Conservation (phyloP, 2,329 filamentous ascomycete species). For the Ceratocystis huliohia region DNA sequence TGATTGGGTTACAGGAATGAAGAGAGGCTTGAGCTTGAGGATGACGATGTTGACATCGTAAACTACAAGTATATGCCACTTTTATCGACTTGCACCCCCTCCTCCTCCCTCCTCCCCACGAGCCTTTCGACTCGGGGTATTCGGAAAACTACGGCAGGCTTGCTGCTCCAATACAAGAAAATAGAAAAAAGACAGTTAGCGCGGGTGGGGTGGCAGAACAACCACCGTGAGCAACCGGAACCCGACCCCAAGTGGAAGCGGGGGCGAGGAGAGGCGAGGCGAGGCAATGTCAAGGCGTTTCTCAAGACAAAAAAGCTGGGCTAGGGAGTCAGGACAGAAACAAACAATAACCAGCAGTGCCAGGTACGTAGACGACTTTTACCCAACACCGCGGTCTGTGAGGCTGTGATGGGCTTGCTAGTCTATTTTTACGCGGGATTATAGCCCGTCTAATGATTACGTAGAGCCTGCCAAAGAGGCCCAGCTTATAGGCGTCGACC, state of each 20-base stretch:
- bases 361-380: too few relatives aligned
- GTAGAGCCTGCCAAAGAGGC: not conserved
- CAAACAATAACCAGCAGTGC: not conserved
- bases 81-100: not conserved
- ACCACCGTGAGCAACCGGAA: not conserved
- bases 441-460: not conserved
- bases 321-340: not conserved
- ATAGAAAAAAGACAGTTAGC: not conserved
- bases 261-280: not conserved
- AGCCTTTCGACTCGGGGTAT: not conserved
- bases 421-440: constrained; percentile 8
- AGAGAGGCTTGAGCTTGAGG: not conserved
- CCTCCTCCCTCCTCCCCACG: not conserved
- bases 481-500: not conserved
- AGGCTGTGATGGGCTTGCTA: not conserved
- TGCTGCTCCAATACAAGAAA: not conserved
- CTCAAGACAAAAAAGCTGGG: not conserved
- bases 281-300: not conserved
- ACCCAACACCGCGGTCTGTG: not conserved
- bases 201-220: not conserved
- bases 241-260: not conserved
- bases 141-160: not conserved
- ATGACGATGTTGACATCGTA: not conserved
- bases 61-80: not conserved
- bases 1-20: not conserved